Evolutionary conservation across 1,139 yeast genomes (phyloP), one percentile per base, ranked within the genome.

Genomic region (Keqinozyma sinolaborantium): DNA sequence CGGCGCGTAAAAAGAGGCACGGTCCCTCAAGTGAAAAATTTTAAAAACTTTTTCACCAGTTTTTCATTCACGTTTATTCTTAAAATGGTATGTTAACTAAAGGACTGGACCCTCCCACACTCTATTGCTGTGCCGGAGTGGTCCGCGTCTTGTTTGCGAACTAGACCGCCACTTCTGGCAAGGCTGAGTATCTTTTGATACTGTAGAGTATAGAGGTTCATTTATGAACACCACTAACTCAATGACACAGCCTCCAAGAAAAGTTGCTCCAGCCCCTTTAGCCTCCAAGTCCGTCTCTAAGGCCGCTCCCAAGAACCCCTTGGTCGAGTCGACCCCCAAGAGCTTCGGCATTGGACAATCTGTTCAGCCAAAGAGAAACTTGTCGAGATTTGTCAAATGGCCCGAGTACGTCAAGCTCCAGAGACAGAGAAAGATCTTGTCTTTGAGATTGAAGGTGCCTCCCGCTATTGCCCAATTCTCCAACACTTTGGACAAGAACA

Each of bases 381-480:
- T 87, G 61, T 71, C 90, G 46, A 84, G 95, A 70, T 87, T 83
- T 65, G 95, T 87, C 62, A 88, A 83, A 72, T 88, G 96, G 96
- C 96, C 96, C 63, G 94, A 83, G 72, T 88, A 88, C 69, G 95
- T 90, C 54, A 87, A 95, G 77, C 77, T 64, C 46, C 63, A 58
- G 52, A 87, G 97, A 80, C 97, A 92, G 77, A 90, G 82, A 85
- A 90, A 90, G 79, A 84, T 90, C 61, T 79, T 90, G 67, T 76
- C 83, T 56, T 68, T 88, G 70, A 88, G 98, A 82, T 81, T 90
- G 64, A 90, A 90, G 83, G 97, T 90, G 61, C 98, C 98, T 51
- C 98, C 98, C 60, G 84, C 97, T 49, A 82, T 90, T 63, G 78
- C 97, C 50, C 97, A 92, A 75, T 92, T 90, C 82, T 86, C 86